Evolutionary conservation across 1,284 basidiomycete species (phyloP).

Genomic region (Cutaneotrichosporon cyanovorans): DNA sequence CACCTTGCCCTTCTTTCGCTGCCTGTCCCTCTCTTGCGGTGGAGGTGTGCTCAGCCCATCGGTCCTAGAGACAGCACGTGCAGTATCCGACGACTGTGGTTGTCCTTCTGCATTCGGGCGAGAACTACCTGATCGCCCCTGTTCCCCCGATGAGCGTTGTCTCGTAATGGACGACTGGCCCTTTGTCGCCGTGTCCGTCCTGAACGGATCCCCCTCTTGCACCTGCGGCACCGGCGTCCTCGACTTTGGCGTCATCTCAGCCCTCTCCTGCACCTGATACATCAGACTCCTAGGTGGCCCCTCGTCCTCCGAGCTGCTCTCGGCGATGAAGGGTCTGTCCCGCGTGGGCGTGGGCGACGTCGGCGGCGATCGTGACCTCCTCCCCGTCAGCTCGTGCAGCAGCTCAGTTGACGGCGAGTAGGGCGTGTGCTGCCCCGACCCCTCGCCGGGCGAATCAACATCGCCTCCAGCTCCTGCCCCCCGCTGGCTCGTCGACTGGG

Average conservation of each 20-base stretch:
- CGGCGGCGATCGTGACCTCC: constrained; percentile 5
- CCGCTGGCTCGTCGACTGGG: constrained; percentile 62
- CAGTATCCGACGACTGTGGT: too few relatives aligned
- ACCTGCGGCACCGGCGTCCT: not conserved
- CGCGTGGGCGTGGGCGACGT: constrained; percentile 18
- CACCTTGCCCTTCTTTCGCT: constrained; percentile 1
- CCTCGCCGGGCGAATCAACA: not conserved
- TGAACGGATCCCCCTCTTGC: too few relatives aligned
- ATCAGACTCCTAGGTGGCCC: constrained; percentile 30
- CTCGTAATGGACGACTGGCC: too few relatives aligned
- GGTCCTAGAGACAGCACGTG: too few relatives aligned
- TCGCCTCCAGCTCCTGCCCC: constrained; percentile 43
- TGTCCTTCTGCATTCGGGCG: too few relatives aligned
- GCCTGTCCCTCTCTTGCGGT: too few relatives aligned
- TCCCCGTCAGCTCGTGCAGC: constrained; percentile 26
- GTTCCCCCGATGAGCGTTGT: too few relatives aligned
- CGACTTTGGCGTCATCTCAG: not conserved
- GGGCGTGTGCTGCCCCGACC: constrained; percentile 6
- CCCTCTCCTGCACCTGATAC: constrained; percentile 2
- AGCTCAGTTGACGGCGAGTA: constrained; percentile 37
- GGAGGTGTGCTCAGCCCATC: too few relatives aligned
- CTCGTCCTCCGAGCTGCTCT: constrained; percentile 24
- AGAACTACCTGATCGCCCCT: too few relatives aligned
- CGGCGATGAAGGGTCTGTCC: constrained; percentile 3
- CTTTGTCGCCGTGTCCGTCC: too few relatives aligned